These are phyloP conservation scores for Trichoderma citrinoviride DNA, from an alignment of 2,329 filamentous ascomycete genomes.

Conservation along the genomic window DNA sequence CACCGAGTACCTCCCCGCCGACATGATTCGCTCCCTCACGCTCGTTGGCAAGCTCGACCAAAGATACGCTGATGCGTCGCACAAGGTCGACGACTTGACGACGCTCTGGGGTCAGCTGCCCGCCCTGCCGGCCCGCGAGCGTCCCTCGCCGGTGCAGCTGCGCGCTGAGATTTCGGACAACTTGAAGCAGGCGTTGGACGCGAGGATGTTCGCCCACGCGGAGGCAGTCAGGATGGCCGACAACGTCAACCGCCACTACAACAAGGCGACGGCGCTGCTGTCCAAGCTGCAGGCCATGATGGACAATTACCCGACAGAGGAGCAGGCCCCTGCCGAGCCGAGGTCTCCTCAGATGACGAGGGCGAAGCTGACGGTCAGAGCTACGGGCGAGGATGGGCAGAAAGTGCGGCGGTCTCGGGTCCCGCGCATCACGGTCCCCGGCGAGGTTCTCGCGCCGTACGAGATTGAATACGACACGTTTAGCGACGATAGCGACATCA, in stretches of 20 bases:
- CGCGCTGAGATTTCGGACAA: slow-evolving; percentile 60
- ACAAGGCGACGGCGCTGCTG: slow-evolving; percentile 57
- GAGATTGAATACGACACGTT: slow-evolving; percentile 61
- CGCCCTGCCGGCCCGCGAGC: slow-evolving; percentile 44
- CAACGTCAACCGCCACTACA: slow-evolving; percentile 61
- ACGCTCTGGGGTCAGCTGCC: slow-evolving; percentile 57
- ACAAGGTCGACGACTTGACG: slow-evolving; percentile 55
- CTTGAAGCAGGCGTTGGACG: slow-evolving; percentile 52
- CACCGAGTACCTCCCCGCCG: slow-evolving; percentile 66
- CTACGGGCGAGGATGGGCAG: slow-evolving; percentile 45
- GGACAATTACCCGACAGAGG: slow-evolving; percentile 57
- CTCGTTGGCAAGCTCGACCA: slow-evolving; percentile 64
- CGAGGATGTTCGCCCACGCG: slow-evolving; percentile 57
- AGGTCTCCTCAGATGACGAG: slow-evolving; percentile 55
- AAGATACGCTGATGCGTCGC: slow-evolving; percentile 55
- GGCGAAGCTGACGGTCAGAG: slow-evolving; percentile 46
- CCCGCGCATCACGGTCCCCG: slow-evolving; percentile 62
- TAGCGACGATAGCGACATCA: slow-evolving; percentile 52
- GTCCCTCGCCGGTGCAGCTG: slow-evolving; percentile 49
- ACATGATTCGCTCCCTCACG: slow-evolving; percentile 63
- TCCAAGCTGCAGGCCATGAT: slow-evolving; percentile 59
- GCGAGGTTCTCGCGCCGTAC: slow-evolving; percentile 64
- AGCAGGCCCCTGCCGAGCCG: slow-evolving; percentile 48
- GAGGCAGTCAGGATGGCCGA: slow-evolving; percentile 63
- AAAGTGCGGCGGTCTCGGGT: slow-evolving; percentile 47